Evolutionary conservation across 2,329 filamentous ascomycete genomes (phyloP), one percentile per base, ranked within the genome.

Genomic region (Claviceps monticola): DNA sequence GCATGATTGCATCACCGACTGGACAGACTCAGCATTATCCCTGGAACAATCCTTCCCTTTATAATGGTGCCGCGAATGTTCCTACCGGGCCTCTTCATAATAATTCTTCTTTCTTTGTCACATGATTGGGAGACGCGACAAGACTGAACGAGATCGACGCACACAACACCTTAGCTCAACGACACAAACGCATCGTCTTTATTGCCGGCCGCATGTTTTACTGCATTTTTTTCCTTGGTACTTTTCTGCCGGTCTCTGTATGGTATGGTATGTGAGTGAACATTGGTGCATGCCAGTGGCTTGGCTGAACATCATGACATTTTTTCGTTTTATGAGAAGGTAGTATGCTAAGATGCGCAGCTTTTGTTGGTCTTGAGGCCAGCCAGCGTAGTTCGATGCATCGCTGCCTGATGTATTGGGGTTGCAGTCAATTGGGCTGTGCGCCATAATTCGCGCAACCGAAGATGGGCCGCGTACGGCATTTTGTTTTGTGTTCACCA

Each of bases 81-180:
- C 53, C 56, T 6, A 61, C 57, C 17, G 55, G 46, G 6, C 51
- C 49, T 49, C 34, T 53, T 3, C 54, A 57, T 49, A 50, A 58
- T 11, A 54, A 59, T 16, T 49, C 59, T n/a, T 58, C 53, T 43
- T 64, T 61, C 44, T 55, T 64, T 26, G 60, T 62, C 62, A 67
- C 49, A 67, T 66, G 65, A 62, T 67, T 59, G 64, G 65, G 9
- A 58, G 62, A 47, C 67, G 58, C 55, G n/a, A 17, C 21, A 16
- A 14, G 21, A 29, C 16, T 42, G 17, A 17, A 19, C 17, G 39
- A 19, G 6, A 17, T 39, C 1, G n/a, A 42, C 39, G 39, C 17
- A 19, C 9, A 19, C 17, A 19, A 9, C 13, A 39, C 21, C n/a
- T 17, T 42, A 17, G 39, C 39, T 42, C 39, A 42, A 11, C 39